Evolutionary conservation across 2,329 filamentous ascomycete species (phyloP).

Genomic region (Bipolaris cookei): DNA sequence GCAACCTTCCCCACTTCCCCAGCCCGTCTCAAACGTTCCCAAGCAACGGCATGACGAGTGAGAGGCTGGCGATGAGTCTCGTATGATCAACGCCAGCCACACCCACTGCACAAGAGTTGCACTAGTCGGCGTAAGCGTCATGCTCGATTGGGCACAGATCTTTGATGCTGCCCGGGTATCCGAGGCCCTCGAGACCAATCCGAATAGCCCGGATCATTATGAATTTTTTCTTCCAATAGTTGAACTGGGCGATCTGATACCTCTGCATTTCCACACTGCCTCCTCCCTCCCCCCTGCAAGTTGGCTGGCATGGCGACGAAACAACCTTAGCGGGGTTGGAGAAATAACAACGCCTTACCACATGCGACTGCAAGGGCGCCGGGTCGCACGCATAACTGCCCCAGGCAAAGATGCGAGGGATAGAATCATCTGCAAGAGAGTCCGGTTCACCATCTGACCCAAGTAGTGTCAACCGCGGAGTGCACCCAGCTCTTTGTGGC

Average conservation of each 20-base stretch:
- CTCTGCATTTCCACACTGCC: slow-evolving; percentile 15
- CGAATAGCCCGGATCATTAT: slow-evolving; percentile 8
- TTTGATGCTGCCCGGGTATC: slow-evolving; percentile 21
- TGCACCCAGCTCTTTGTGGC: slow-evolving; percentile 5
- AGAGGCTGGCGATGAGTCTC: slow-evolving; percentile 19
- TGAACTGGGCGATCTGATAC: slow-evolving; percentile 14
- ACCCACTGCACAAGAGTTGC: slow-evolving; percentile 24
- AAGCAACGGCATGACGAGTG: slow-evolving; percentile 14
- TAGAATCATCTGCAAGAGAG: slow-evolving; percentile 1
- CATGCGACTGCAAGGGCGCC: slow-evolving; percentile 8
- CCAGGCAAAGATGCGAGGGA: slow-evolving; percentile 16
- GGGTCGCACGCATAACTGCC: slow-evolving; percentile 16
- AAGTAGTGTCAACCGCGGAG: slow-evolving; percentile 15
- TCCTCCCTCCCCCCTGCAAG: slow-evolving; percentile 21
- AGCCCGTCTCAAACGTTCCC: slow-evolving; percentile 13
- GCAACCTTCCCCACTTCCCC: not conserved
- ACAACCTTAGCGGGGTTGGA: not conserved
- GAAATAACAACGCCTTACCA: slow-evolving; percentile 8
- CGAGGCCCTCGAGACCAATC: slow-evolving; percentile 16
- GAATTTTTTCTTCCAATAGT: slow-evolving; percentile 22
- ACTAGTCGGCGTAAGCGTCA: slow-evolving; percentile 21
- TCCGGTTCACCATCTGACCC: slow-evolving; percentile 18
- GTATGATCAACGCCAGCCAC: slow-evolving; percentile 22
- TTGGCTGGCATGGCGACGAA: slow-evolving; percentile 15
- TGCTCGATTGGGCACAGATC: slow-evolving; percentile 21